phyloP scores from a whole-genome alignment of 1,284 basidiomycete genomes.

The Cryptococcus sp. region DNA sequence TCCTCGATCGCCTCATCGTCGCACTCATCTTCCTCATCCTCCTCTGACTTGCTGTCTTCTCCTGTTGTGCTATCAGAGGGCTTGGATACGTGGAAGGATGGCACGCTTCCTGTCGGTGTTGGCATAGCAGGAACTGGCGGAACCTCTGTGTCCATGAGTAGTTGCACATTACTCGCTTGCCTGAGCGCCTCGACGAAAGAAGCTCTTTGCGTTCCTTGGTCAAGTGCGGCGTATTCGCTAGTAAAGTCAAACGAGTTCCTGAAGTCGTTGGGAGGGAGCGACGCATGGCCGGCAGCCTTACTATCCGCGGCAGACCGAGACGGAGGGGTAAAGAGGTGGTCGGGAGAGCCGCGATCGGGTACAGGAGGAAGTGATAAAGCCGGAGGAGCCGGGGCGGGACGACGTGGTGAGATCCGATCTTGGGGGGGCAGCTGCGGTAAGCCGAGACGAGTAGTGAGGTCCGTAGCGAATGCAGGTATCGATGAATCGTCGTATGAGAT shows the following conservation, averaged over 20 bases:
- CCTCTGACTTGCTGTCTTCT: conserved; percentile 8
- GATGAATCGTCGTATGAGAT: conserved; percentile 11
- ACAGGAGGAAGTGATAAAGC: conserved; percentile 12
- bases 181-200: conserved; percentile 69
- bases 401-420: conserved; percentile 21
- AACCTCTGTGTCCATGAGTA: conserved; percentile 10
- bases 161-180: conserved; percentile 21
- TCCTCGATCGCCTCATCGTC: conserved; percentile 17
- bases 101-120: conserved; percentile 6
- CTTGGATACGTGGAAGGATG: conserved; percentile 17
- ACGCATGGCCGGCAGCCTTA: conserved; percentile 15
- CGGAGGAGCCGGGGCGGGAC: conserved; percentile 23
- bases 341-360: conserved; percentile 2
- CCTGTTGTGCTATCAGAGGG: conserved; percentile 16
- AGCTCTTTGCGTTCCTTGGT: conserved; percentile 65
- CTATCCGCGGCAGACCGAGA: conserved; percentile 9
- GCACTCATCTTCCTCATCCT: conserved; percentile 16
- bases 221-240: conserved; percentile 69
- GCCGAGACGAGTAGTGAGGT: background rate
- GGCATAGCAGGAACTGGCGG: conserved; percentile 16
- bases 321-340: background rate
- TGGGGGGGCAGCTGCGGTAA: background rate
- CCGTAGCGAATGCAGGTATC: background rate
- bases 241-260: conserved; percentile 85
- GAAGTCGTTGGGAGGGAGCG: conserved; percentile 10